Conservation (phyloP, 1,139 yeast species). For the Diutina siamensis region DNA sequence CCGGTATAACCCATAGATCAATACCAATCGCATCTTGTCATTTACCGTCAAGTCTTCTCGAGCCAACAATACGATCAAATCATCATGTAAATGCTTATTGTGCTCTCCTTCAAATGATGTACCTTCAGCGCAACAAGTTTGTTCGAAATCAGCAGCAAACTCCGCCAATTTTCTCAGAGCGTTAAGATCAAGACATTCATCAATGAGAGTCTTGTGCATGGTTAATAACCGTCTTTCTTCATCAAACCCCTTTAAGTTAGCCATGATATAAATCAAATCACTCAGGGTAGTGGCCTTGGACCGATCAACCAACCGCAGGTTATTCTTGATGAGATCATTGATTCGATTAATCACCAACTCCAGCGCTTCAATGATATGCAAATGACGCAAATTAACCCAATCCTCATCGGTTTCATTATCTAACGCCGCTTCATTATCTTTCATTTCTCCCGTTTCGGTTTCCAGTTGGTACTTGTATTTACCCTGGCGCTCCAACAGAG, state of each 20-base stretch:
- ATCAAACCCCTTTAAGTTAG: conserved; percentile 57
- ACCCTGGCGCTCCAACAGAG: conserved; percentile 37
- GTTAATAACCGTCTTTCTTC: conserved; percentile 52
- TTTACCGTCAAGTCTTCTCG: conserved; percentile 38
- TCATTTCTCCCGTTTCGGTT: conserved; percentile 43
- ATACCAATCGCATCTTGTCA: conserved; percentile 69
- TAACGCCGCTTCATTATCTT: conserved; percentile 30
- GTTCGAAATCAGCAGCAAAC: conserved; percentile 58
- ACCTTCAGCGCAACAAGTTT: conserved; percentile 67
- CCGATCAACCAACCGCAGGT: conserved; percentile 60
- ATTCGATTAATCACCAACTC: conserved; percentile 51
- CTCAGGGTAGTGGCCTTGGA: conserved; percentile 47
- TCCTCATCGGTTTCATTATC: conserved; percentile 60
- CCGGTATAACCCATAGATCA: conserved; percentile 68
- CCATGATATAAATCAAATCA: conserved; percentile 55
- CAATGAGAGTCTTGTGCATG: conserved; percentile 49
- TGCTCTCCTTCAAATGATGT: conserved; percentile 58
- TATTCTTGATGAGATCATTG: conserved; percentile 57
- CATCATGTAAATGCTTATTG: conserved; percentile 54
- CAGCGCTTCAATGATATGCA: conserved; percentile 68
- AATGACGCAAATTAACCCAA: conserved; percentile 65
- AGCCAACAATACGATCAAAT: conserved; percentile 47
- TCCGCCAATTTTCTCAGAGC: conserved; percentile 46
- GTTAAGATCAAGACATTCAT: conserved; percentile 43
- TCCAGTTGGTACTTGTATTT: conserved; percentile 52